A percentile compares a stretch with the other conserved stretches of the same genome.
phyloP scores from a whole-genome alignment of 192 early-diverging fungal species.

The Pecoramyces ruminantium region DNA sequence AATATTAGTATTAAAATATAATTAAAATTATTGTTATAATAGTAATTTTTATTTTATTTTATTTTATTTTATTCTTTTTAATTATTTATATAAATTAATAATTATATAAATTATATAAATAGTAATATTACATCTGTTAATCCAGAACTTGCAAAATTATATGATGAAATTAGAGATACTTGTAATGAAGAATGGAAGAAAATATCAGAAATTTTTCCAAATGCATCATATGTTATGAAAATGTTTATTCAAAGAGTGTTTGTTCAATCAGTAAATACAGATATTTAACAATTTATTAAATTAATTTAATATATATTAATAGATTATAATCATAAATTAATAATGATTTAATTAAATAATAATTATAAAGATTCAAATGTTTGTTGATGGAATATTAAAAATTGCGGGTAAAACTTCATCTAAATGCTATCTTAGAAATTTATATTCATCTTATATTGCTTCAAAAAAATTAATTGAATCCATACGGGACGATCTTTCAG shows the following conservation, averaged over 20 bases:
- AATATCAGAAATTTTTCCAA: slow-evolving; percentile 87
- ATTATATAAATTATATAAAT: too few relatives aligned
- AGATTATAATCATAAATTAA: too few relatives aligned
- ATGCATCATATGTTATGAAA: slow-evolving; percentile 77
- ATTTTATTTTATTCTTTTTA: too few relatives aligned
- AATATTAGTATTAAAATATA: too few relatives aligned
- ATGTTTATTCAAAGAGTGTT: slow-evolving; percentile 86
- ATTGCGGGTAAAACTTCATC: slow-evolving; percentile 51
- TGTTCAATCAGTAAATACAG: slow-evolving; percentile 64
- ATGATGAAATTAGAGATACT: slow-evolving; percentile 63
- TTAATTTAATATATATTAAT: too few relatives aligned
- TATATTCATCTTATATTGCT: not conserved
- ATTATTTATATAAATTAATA: too few relatives aligned
- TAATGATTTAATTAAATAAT: too few relatives aligned
- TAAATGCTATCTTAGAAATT: not conserved
- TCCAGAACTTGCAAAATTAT: slow-evolving; percentile 55
- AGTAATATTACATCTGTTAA: slow-evolving; percentile 28
- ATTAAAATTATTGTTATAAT: too few relatives aligned
- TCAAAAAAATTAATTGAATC: not conserved
- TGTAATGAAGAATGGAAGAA: slow-evolving; percentile 76
- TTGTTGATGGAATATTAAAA: slow-evolving; percentile 61
- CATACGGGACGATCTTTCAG: not conserved
- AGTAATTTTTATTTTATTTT: too few relatives aligned
- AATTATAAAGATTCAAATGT: slow-evolving; percentile 59
- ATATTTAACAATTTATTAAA: too few relatives aligned